Evolutionary conservation across 2,329 filamentous ascomycete species (phyloP), one percentile per base, ranked within the genome.

Genomic region (Ascochyta pisi): DNA sequence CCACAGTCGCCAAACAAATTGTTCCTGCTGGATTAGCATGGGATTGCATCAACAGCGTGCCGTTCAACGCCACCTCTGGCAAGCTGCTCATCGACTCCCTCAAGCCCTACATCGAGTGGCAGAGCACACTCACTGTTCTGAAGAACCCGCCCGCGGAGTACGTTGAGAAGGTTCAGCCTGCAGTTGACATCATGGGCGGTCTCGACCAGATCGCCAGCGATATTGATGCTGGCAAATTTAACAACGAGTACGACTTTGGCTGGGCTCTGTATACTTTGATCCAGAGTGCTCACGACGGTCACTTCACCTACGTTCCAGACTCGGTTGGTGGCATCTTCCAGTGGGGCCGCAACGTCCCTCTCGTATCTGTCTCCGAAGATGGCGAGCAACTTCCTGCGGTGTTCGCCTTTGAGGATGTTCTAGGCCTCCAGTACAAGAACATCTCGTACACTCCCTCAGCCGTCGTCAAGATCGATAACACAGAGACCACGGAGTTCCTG

Each of bases 321-420:
- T 75, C 80, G 3, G 79, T 86, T 22, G 79, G 77, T 37, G 73
- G 53, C 2, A 67, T 83, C 7, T 85, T 87, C 68, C 75, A 62
- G 52, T 88, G 67, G 63, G 78, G 77, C 6, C 77, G 82, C 12
- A 72, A 73, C 16, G 67, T 82, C 65, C 77, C 78, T 33, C 58
- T 89, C 1, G 84, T 88, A 0, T 88, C 86, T 0, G 80, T 89
- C 4, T 89, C 86, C 2, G 66, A 73, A 4, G 85, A 89, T 66
- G 86, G 86, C n/a, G 70, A 77, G 16, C 79, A 82, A 49, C 65
- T 85, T 15, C 87, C 87, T 0, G 77, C 85, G 45, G 77, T 87
- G 2, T 88, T 86, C 55, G 77, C 80, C 24, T 82, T 79, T 51
- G 65, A 75, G 16, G 81, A 84, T 58, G 73, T 83, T 2, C 67